phyloP scores from a whole-genome alignment of 2,329 filamentous ascomycete species.

The Fusarium camptoceras region DNA sequence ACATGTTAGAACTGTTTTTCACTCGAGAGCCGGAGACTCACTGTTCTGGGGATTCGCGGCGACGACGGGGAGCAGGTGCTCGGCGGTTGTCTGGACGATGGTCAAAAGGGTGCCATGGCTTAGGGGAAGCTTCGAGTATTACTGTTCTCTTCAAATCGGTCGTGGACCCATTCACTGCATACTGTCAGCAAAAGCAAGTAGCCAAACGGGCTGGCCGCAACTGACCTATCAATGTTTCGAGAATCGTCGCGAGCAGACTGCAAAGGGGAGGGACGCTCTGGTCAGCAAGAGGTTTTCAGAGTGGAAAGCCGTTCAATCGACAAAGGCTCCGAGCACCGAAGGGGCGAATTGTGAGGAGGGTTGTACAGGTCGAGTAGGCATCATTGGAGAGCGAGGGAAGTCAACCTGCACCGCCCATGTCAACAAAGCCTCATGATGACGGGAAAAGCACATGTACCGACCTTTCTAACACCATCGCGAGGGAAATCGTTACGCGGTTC shows the following conservation, averaged over 20 bases:
- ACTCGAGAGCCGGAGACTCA: conserved; percentile 33
- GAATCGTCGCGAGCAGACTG: conserved; percentile 72
- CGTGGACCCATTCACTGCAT: conserved; percentile 90
- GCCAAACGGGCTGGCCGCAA: conserved; percentile 22
- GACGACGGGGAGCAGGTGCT: conserved; percentile 56
- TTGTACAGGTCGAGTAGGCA: conserved; percentile 47
- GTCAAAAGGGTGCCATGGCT: conserved; percentile 38
- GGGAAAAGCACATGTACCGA: conserved; percentile 52
- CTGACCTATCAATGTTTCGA: conserved; percentile 78
- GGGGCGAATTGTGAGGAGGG: conserved; percentile 47
- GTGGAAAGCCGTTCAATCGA: conserved; percentile 47
- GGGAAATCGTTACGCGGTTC: conserved; percentile 64
- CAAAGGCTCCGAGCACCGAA: conserved; percentile 49
- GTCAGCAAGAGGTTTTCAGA: conserved; percentile 56
- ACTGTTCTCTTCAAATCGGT: conserved; percentile 84
- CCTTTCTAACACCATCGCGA: conserved; percentile 93
- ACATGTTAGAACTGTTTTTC: conserved; percentile 33
- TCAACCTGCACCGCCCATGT: conserved; percentile 50
- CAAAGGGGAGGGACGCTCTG: conserved; percentile 52
- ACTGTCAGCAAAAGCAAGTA: conserved; percentile 19
- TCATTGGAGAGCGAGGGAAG: conserved; percentile 48
- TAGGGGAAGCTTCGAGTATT: conserved; percentile 41
- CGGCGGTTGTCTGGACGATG: conserved; percentile 53
- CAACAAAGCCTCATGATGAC: conserved; percentile 29
- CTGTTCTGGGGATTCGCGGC: conserved; percentile 58